Evolutionary conservation across 192 early-diverging fungal species (phyloP), one percentile per base, ranked within the genome.

Genomic region (Coemansia sp.): DNA sequence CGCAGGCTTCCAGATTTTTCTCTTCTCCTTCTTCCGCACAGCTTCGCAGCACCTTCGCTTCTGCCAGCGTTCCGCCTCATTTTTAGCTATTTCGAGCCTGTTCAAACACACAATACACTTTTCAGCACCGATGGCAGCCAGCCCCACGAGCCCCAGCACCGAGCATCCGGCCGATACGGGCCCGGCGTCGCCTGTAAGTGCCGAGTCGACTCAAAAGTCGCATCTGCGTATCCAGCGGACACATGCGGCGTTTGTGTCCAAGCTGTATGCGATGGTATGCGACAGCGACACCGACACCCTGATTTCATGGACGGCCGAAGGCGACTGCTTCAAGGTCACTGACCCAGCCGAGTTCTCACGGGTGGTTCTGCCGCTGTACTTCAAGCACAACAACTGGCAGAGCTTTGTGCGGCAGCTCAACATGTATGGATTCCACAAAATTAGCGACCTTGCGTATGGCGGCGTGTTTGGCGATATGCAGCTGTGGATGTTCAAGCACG

Each of bases 371-470:
- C 93, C 93, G 21, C 83, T 84, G 53, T 90, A 92, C 70, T 95
- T 93, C 65, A 93, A 93, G 71, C 93, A 95, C 65, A 89, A 87
- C 66, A 92, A 93, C 80, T 93, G 90, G 88, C 87, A 90, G 60
- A 92, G 90, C 81, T 93, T 93, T 84, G 92, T 93, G 47, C 82
- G 92, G 37, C 90, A 92, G 77, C 79, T 93, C 17, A 93, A 93
- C 74, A 92, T 74, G 71, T 73, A 73, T 56, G 71, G 77, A 31
- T 73, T 74, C 63, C 69, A 81, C 64, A 73, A 72, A 56, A 78
- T 78, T 48, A 78, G 61, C 58, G 75, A 77, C 66, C 56, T 75
- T 38, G 72, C 68, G 12, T 74, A 77, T 47, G 74, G 66, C 60
- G 69, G 66, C 18, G 52, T 70, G 44, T 68, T 70, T 54, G 69